Percentiles rank a stretch among this genome's conserved stretches.
phyloP scores from a whole-genome alignment of 192 early-diverging fungal species.

The Coemansia sp. region DNA sequence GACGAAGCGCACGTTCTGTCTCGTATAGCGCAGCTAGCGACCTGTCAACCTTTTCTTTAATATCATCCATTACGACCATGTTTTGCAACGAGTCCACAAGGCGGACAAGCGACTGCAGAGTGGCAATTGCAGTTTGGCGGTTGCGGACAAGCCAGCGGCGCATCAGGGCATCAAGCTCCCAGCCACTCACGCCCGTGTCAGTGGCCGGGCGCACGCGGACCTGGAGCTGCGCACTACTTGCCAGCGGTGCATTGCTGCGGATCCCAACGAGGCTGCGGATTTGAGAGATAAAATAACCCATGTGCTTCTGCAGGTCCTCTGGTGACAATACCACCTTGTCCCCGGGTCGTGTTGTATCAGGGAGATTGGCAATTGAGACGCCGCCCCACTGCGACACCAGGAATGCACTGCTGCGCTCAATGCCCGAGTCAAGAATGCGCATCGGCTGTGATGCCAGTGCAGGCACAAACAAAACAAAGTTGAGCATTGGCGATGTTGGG shows the following conservation, averaged over 20 bases:
- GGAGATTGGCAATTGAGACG: slow-evolving; percentile 64
- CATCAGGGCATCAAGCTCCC: slow-evolving; percentile 79
- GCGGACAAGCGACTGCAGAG: slow-evolving; percentile 75
- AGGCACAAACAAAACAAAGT: slow-evolving; percentile 91
- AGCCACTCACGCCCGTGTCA: slow-evolving; percentile 69
- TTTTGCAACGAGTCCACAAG: slow-evolving; percentile 79
- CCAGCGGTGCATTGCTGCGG: slow-evolving; percentile 46
- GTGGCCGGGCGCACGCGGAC: slow-evolving; percentile 51
- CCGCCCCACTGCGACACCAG: slow-evolving; percentile 96
- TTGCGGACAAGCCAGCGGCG: slow-evolving; percentile 72
- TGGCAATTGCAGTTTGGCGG: slow-evolving; percentile 68
- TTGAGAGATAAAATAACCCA: slow-evolving; percentile 81
- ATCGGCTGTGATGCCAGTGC: slow-evolving; percentile 66
- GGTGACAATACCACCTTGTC: slow-evolving; percentile 27
- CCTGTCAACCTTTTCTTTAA: slow-evolving; percentile 64
- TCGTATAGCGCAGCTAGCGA: slow-evolving; percentile 43
- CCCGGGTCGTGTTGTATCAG: slow-evolving; percentile 8
- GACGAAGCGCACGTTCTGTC: slow-evolving; percentile 35
- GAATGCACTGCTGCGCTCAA: slow-evolving; percentile 74
- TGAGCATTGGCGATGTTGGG: slow-evolving; percentile 75
- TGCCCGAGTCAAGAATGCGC: slow-evolving; percentile 56
- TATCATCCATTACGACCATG: slow-evolving; percentile 92
- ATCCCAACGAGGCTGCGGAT: slow-evolving; percentile 83
- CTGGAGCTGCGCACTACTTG: neutral
- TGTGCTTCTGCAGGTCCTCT: slow-evolving; percentile 66